Evolutionary conservation across 768 basidiomycete species (phyloP).

Genomic region (Gymnopilus dilepis): DNA sequence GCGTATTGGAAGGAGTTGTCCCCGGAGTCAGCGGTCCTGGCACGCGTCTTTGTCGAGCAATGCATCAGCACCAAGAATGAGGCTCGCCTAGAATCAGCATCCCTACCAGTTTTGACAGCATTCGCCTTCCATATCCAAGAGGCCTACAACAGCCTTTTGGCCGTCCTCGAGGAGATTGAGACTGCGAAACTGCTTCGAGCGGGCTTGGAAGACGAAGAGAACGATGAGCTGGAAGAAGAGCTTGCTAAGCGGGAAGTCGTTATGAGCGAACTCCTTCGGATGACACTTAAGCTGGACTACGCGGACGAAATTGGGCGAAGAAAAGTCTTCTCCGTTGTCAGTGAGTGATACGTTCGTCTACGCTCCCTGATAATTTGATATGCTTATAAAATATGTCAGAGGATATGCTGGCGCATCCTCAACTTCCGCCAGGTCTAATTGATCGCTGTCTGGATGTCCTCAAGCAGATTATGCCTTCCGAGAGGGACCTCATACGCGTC

Average conservation of each 20-base stretch:
- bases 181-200: slow-evolving; percentile 37
- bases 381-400: slow-evolving; percentile 43
- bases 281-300: slow-evolving; percentile 87
- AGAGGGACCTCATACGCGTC: slow-evolving; percentile 56
- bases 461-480: slow-evolving; percentile 78
- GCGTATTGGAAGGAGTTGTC: slow-evolving; percentile 76
- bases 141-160: slow-evolving; percentile 68
- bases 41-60: slow-evolving; percentile 85
- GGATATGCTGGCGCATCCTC: slow-evolving; percentile 87
- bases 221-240: slow-evolving; percentile 60
- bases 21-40: slow-evolving; percentile 83
- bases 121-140: slow-evolving; percentile 86
- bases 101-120: slow-evolving; percentile 88
- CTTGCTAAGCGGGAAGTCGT: slow-evolving; percentile 71
- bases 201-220: slow-evolving; percentile 44
- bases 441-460: slow-evolving; percentile 86
- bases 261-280: slow-evolving; percentile 79
- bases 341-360: slow-evolving; percentile 49
- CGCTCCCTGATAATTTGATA: background rate
- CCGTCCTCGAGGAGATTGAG: slow-evolving; percentile 46
- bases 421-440: slow-evolving; percentile 79
- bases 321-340: slow-evolving; percentile 88
- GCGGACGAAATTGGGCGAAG: slow-evolving; percentile 93
- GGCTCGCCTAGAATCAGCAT: slow-evolving; percentile 65
- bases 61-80: slow-evolving; percentile 68